These are phyloP conservation scores for Pinus taeda DNA, from an alignment of 75 land plant genomes.

Conservation along the genomic window DNA sequence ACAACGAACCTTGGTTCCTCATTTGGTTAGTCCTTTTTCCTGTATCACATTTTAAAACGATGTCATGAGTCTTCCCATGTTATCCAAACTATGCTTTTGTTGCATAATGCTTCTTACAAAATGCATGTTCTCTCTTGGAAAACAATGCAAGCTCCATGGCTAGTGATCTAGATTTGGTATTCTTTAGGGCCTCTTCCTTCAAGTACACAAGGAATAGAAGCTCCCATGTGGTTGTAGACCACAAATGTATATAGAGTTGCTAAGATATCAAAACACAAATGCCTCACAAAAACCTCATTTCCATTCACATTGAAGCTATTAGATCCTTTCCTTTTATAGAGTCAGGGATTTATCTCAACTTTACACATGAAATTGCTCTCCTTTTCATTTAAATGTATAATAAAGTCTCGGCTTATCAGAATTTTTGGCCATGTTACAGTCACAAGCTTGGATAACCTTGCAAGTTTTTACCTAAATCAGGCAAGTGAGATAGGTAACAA, in stretches of 20 bases:
- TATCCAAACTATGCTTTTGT: slow-evolving; percentile 52
- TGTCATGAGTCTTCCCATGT: slow-evolving; percentile 44
- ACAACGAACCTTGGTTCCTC: slow-evolving; percentile 42
- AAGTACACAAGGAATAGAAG: slow-evolving; percentile 26
- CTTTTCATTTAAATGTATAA: slow-evolving; percentile 33
- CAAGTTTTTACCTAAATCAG: too few relatives aligned
- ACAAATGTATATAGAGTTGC: slow-evolving; percentile 27
- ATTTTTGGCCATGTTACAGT: slow-evolving; percentile 52
- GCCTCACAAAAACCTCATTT: slow-evolving; percentile 13
- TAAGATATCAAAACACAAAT: slow-evolving; percentile 53
- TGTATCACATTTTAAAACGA: slow-evolving; percentile 42
- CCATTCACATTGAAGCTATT: slow-evolving; percentile 38
- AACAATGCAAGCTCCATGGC: slow-evolving; percentile 1
- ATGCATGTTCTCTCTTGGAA: slow-evolving; percentile 46
- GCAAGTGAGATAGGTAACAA: slow-evolving; percentile 7
- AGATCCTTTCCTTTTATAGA: slow-evolving; percentile 52
- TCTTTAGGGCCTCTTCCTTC: slow-evolving; percentile 31
- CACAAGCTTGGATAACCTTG: slow-evolving; percentile 16
- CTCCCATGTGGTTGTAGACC: slow-evolving; percentile 23
- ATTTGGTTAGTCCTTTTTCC: not conserved
- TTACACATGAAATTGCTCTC: slow-evolving; percentile 25
- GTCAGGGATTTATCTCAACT: slow-evolving; percentile 54
- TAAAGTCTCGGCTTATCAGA: slow-evolving; percentile 34
- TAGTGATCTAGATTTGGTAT: slow-evolving; percentile 11
- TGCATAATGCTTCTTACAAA: slow-evolving; percentile 36